phyloP scores from a whole-genome alignment of 768 basidiomycete genomes.

The Ramaria sp. region DNA sequence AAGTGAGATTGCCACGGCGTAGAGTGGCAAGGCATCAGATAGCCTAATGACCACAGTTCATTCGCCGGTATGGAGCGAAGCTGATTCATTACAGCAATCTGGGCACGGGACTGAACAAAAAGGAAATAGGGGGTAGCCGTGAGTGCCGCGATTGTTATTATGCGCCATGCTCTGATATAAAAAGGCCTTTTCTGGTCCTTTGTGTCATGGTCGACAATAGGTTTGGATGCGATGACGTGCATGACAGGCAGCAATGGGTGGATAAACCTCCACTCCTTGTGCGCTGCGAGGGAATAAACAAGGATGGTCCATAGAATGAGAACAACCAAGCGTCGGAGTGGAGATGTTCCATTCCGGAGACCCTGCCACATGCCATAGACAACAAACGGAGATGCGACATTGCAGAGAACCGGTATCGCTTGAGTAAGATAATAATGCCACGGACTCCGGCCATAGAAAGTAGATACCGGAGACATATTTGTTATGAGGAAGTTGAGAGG shows the following conservation, averaged over 20 bases:
- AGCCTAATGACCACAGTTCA: slow-evolving; percentile 50
- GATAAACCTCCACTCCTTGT: slow-evolving; percentile 98
- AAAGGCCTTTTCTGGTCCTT: slow-evolving; percentile 9
- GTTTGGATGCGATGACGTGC: slow-evolving; percentile 67
- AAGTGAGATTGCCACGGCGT: slow-evolving; percentile 87
- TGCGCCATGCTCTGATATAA: slow-evolving; percentile 13
- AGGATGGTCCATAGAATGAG: slow-evolving; percentile 49
- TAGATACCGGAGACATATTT: slow-evolving; percentile 76
- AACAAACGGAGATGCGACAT: slow-evolving; percentile 62
- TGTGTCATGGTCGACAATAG: slow-evolving; percentile 43
- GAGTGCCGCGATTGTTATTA: slow-evolving; percentile 37
- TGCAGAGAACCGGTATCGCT: slow-evolving; percentile 73
- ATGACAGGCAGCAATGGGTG: slow-evolving; percentile 83
- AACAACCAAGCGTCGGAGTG: slow-evolving; percentile 33
- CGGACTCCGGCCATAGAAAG: slow-evolving; percentile 82
- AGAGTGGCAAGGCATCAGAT: slow-evolving; percentile 95
- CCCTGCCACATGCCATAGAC: slow-evolving; percentile 45
- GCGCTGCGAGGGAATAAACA: slow-evolving; percentile 71
- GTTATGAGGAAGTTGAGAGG: slow-evolving; percentile 72
- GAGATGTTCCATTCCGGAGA: slow-evolving; percentile 4
- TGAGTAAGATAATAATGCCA: slow-evolving; percentile 90
- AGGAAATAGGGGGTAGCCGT: slow-evolving; percentile 56
- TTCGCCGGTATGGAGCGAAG: slow-evolving; percentile 43
- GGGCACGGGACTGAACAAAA: slow-evolving; percentile 70
- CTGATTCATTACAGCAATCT: slow-evolving; percentile 64